phyloP scores from a whole-genome alignment of 148 eudicot genomes.

The Talinum fruticosum region DNA sequence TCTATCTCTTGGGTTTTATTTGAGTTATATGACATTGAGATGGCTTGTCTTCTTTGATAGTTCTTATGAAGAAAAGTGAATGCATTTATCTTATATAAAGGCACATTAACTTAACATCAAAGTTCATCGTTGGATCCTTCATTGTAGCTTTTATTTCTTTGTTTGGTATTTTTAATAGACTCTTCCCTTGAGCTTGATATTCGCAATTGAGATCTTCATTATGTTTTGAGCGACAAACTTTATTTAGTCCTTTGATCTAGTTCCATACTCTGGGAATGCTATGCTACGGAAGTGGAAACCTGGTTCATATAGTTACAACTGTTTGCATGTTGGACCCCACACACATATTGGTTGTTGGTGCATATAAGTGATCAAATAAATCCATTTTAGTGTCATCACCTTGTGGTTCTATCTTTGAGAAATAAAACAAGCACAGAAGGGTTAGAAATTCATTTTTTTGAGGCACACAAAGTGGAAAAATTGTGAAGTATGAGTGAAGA shows the following conservation, averaged over 20 bases:
- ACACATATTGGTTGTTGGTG: neutral
- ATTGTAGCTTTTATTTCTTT: neutral
- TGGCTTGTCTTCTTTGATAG: neutral
- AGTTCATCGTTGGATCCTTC: neutral
- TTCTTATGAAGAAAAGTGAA: neutral
- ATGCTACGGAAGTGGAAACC: neutral
- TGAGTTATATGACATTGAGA: neutral
- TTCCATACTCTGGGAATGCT: neutral
- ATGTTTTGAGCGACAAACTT: neutral
- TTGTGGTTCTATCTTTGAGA: neutral
- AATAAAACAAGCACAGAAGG: neutral
- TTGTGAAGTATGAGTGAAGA: no score
- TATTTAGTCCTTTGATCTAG: neutral
- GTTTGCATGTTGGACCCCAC: neutral
- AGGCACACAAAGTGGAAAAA: neutral
- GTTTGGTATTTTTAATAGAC: neutral
- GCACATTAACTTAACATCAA: neutral
- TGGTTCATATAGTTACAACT: neutral
- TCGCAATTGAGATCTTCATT: neutral
- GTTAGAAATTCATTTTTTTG: no score
- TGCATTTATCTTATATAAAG: neutral
- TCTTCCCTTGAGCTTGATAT: neutral
- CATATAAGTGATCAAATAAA: neutral
- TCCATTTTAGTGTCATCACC: neutral
- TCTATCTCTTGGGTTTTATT: neutral